phyloP scores from a whole-genome alignment of 75 land plant species.

The Sequoiadendron giganteum region DNA sequence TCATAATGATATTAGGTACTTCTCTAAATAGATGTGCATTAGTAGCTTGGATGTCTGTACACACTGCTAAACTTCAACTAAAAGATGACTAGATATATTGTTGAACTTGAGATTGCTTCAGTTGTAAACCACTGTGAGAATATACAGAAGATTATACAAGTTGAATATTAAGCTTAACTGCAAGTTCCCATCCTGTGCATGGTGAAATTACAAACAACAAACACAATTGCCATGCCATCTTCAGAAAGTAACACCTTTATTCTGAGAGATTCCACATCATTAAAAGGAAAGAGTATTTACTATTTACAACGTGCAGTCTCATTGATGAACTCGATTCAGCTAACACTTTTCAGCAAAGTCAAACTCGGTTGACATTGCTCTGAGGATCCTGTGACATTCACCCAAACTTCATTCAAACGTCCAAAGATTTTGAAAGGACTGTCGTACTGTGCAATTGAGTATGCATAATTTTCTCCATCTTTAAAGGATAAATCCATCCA shows the following conservation, averaged over 20 bases:
- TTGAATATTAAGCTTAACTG: not conserved
- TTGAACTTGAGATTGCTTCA: not conserved
- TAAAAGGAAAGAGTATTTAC: not conserved
- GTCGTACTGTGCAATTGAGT: conserved; percentile 84
- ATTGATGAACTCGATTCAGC: not conserved
- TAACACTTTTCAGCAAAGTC: conserved; percentile 3
- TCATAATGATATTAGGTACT: not conserved
- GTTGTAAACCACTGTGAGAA: not conserved
- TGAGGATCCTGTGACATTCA: conserved; percentile 29
- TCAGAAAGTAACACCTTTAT: not conserved
- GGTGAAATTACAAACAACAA: not conserved
- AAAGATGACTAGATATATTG: not conserved
- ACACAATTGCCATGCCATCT: not conserved
- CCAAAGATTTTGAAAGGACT: conserved; percentile 59
- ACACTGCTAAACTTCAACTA: not conserved
- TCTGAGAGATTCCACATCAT: not conserved
- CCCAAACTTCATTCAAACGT: conserved; percentile 86
- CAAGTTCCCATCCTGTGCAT: not conserved
- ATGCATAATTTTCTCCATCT: conserved; percentile 40
- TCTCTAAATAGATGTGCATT: not conserved
- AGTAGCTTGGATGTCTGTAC: not conserved
- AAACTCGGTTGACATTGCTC: conserved; percentile 16
- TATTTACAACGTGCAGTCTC: not conserved
- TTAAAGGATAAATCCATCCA: conserved; percentile 64
- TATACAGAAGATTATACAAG: conserved; percentile 2